phyloP scores from a whole-genome alignment of 2,329 filamentous ascomycete species.

The Colletotrichum limetticola region DNA sequence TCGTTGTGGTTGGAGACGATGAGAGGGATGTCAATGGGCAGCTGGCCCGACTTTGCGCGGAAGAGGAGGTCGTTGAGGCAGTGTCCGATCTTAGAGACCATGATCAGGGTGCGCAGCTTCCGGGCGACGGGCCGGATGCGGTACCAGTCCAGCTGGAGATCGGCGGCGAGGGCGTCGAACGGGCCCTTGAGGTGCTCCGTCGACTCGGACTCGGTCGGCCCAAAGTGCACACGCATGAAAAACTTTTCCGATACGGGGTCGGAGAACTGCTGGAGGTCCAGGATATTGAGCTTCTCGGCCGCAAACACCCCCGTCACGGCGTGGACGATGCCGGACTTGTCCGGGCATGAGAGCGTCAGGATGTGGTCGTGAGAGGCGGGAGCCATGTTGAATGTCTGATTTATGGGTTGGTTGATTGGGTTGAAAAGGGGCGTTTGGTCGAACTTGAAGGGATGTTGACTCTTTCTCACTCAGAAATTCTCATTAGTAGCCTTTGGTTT shows the following conservation, averaged over 20 bases:
- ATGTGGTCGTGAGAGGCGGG: slow-evolving; percentile 59
- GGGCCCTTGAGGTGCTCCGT: slow-evolving; percentile 63
- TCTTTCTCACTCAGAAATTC: not conserved
- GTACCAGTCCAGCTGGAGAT: slow-evolving; percentile 74
- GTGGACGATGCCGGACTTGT: slow-evolving; percentile 87
- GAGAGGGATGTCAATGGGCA: slow-evolving; percentile 79
- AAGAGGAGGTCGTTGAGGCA: slow-evolving; percentile 87
- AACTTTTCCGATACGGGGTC: slow-evolving; percentile 80
- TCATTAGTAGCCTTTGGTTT: slow-evolving; percentile 9
- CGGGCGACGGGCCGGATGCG: slow-evolving; percentile 74
- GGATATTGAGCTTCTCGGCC: slow-evolving; percentile 79
- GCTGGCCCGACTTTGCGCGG: slow-evolving; percentile 78
- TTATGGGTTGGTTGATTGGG: not conserved
- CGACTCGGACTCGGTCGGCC: slow-evolving; percentile 62
- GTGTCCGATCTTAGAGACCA: slow-evolving; percentile 91
- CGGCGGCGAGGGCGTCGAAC: slow-evolving; percentile 69
- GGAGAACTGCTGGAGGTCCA: slow-evolving; percentile 87
- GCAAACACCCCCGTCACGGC: slow-evolving; percentile 84
- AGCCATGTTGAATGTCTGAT: slow-evolving; percentile 31
- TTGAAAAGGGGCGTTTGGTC: not conserved
- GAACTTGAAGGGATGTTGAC: not conserved
- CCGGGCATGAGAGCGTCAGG: slow-evolving; percentile 85
- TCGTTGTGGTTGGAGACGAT: slow-evolving; percentile 88
- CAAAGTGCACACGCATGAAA: slow-evolving; percentile 91
- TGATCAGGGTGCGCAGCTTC: slow-evolving; percentile 83